Evolutionary conservation across 495 filamentous ascomycete species (phyloP).

Genomic region (Penicillium canariense): DNA sequence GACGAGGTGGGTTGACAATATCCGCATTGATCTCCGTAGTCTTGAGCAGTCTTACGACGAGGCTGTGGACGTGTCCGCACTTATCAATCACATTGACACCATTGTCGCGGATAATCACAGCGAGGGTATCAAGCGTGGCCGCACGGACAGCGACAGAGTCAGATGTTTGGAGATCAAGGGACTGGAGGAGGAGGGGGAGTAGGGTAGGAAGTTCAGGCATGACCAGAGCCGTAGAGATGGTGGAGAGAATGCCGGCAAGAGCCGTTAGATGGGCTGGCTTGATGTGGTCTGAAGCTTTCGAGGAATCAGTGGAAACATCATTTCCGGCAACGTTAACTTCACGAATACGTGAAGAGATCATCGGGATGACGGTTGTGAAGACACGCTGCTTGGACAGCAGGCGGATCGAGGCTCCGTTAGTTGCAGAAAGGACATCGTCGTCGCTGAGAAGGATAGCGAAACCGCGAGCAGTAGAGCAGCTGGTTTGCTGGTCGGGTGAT

Average conservation of each 20-base stretch:
- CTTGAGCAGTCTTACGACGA: conserved; percentile 58
- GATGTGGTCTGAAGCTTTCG: conserved; percentile 27
- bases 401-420: conserved; percentile 63
- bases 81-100: conserved; percentile 49
- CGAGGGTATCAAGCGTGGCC: conserved; percentile 60
- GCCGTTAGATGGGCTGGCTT: conserved; percentile 66
- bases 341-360: conserved; percentile 55
- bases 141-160: conserved; percentile 54
- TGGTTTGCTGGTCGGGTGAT: conserved; percentile 34
- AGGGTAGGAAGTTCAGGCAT: conserved; percentile 58
- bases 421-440: conserved; percentile 62
- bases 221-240: conserved; percentile 58
- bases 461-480: conserved; percentile 52
- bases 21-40: conserved; percentile 29
- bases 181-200: conserved; percentile 67
- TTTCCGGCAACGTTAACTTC: conserved; percentile 37
- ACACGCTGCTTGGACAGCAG: conserved; percentile 64
- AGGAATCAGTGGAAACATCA: conserved; percentile 2
- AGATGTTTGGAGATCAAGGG: conserved; percentile 57
- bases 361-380: conserved; percentile 60
- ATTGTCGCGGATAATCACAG: conserved; percentile 57
- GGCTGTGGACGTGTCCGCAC: conserved; percentile 58
- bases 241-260: conserved; percentile 61
- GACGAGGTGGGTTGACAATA: conserved; percentile 36
- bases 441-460: conserved; percentile 61